Evolutionary conservation across 768 basidiomycete genomes (phyloP), one percentile per base, ranked within the genome.

Genomic region (Kwoniella dendrophila): DNA sequence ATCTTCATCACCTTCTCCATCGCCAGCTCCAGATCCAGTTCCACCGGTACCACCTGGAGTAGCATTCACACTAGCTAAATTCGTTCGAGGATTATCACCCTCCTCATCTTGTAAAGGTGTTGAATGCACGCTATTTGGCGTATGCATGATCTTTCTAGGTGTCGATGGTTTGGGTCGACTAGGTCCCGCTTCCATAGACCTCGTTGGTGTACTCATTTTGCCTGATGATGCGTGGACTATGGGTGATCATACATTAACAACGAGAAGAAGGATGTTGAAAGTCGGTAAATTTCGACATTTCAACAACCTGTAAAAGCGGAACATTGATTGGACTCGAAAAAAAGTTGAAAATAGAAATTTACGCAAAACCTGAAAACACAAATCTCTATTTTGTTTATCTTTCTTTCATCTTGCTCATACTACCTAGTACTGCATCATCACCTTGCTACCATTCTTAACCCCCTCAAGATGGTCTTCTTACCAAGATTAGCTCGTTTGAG

Each of bases 1-100:
- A 27, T 72, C 76, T 11, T 72, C 73, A 2, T 74, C 73, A 11
- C 67, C 76, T 24, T 64, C 63, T 36, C 33, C 47, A 16, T 67
- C 59, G 5, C 56, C 71, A 18, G 34, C 63, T 36, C 33, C 47
- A 16, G 66, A 56, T 5, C 56, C 71, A 18, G 34, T 12, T 26
- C 26, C 41, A 40, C 32, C 40, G 7, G 27, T 40, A 48, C 56
- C 56, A 33, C 56, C 47, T 1, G 47, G 12, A 29, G 47, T 45
- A 10, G 57, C 14, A 51, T 12, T 20, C 30, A 33, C 22, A 3
- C 45, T 18, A 24, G 41, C 16, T 6, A 61, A 16, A n/a, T 53
- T 44, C 18, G 59, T 47, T 43, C 59, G 59, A 38, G 59, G 51
- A 54, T 61, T 56, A 49, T 58, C 60, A 41, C 45, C 60, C 36